These are phyloP conservation scores for Naganishia sp. DNA, from an alignment of 1,284 basidiomycete genomes.

Conservation along the genomic window DNA sequence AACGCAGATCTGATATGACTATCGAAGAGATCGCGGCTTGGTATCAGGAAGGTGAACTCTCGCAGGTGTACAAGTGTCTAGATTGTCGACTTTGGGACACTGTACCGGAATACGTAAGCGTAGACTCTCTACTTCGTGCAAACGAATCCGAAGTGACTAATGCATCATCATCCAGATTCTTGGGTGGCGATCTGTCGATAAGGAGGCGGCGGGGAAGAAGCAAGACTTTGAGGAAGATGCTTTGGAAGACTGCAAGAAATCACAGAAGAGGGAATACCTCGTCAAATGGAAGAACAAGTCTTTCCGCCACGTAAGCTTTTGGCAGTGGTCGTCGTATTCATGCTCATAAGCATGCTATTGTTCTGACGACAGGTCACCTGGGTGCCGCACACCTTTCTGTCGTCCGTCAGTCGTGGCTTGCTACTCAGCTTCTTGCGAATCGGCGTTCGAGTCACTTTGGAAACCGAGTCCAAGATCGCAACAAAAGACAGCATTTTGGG, in stretches of 20 bases:
- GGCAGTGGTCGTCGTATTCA: conserved; percentile 29
- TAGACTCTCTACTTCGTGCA: background rate
- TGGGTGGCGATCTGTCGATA: conserved; percentile 81
- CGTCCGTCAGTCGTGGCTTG: conserved; percentile 63
- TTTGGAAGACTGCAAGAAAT: conserved; percentile 61
- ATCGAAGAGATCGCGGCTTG: conserved; percentile 34
- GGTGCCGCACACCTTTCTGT: conserved; percentile 88
- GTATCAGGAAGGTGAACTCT: conserved; percentile 33
- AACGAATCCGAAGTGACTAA: background rate
- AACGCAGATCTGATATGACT: background rate
- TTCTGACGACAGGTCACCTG: conserved; percentile 58
- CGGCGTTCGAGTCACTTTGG: conserved; percentile 69
- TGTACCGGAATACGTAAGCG: conserved; percentile 11
- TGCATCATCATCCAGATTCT: conserved; percentile 60
- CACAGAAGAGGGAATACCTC: conserved; percentile 79
- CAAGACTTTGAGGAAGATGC: conserved; percentile 51
- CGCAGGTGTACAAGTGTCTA: conserved; percentile 35
- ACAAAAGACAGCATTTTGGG: conserved; percentile 48
- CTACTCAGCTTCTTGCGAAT: conserved; percentile 73
- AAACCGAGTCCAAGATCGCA: conserved; percentile 54
- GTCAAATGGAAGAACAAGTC: conserved; percentile 80
- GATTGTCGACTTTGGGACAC: conserved; percentile 24
- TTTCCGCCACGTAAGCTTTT: conserved; percentile 63
- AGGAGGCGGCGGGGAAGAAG: conserved; percentile 60
- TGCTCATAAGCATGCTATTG: conserved; percentile 18